Evolutionary conservation across 1,284 basidiomycete species (phyloP), one percentile per base, ranked within the genome.

Genomic region (Ceratobasidium sp.): DNA sequence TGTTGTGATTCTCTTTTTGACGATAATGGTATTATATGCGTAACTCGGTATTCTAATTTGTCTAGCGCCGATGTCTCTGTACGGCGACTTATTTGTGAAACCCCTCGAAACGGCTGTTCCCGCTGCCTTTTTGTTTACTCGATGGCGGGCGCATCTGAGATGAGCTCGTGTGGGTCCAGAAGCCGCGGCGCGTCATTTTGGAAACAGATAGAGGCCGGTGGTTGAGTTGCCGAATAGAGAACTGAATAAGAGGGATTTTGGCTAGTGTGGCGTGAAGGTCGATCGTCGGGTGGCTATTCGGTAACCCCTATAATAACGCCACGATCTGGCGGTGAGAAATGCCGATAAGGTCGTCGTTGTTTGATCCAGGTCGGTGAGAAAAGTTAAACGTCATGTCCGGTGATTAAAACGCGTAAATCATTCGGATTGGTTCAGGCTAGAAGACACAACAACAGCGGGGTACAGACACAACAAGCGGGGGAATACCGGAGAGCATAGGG

Each of bases 141-240:
- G 28, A 26, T 5, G 39, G 41, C 21, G 39, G n/a, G n/a, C 58
- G 36, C 58, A 45, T 60, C 39, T 60, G 58, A 60, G 58, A 43
- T 60, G 58, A 60, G 58, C 52, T 18, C 52, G 58, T 60, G 43
- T 39, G 34, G 45, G 36, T n/a, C n/a, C 34, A 4, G 23, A 41
- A 41, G 28, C 14, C 28, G 4, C 16, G 14, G 39, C 28, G 34
- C 5, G 21, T 43, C 43, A 45, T 60, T 43, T 21, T 30, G 5
- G 12, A 16, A 16, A n/a, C 4, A 23, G 41, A 4, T 21, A 23
- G 39, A 60, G 39, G 14, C 36, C 58, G 58, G 58, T 21, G 58
- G 5, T 45, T 60, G 32, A 45, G 36, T 43, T 41, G 39, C 58
- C 39, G 58, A 10, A 39, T 23, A 36, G 57, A 16, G 16, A 41